These are phyloP conservation scores for Litsea cubeba DNA, from an alignment of 164 flowering plant genomes.

Conservation along the genomic window DNA sequence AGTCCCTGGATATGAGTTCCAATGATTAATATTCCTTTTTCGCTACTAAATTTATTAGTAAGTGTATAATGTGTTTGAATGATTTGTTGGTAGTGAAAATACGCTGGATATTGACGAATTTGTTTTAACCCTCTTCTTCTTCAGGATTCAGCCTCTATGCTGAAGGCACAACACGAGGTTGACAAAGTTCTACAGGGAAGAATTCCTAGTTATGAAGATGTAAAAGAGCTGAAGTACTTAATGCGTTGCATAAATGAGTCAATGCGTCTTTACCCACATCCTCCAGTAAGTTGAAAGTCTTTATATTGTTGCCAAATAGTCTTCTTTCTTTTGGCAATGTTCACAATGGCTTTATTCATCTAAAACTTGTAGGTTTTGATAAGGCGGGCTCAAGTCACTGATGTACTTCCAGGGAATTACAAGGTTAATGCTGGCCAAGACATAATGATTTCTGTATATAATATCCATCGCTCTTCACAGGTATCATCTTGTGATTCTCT, in stretches of 20 bases:
- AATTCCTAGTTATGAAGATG: conserved; percentile 67
- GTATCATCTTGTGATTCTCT: conserved; percentile 27
- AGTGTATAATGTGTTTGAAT: neutral
- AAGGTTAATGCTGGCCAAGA: conserved; percentile 90
- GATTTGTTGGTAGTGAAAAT: neutral
- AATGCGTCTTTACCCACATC: conserved; percentile 90
- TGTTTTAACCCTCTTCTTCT: neutral
- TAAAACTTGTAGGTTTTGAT: conserved; percentile 56
- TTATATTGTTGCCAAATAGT: neutral
- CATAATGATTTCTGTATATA: conserved; percentile 94
- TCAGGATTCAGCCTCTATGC: conserved; percentile 53
- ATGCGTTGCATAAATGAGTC: conserved; percentile 87
- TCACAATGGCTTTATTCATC: neutral
- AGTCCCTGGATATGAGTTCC: no score
- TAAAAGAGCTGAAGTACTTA: conserved; percentile 69
- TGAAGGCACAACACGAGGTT: conserved; percentile 80
- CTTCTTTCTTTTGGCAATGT: neutral
- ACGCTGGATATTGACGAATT: no score
- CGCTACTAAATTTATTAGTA: neutral
- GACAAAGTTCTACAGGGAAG: conserved; percentile 78
- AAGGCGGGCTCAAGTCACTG: conserved; percentile 77
- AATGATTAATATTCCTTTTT: neutral
- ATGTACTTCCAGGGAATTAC: conserved; percentile 84
- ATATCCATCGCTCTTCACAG: conserved; percentile 84
- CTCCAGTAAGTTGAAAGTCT: conserved; percentile 65